Evolutionary conservation across 73 alveolate genomes (phyloP), one percentile per base, ranked within the genome.

Genomic region (Paramecium bursaria): DNA sequence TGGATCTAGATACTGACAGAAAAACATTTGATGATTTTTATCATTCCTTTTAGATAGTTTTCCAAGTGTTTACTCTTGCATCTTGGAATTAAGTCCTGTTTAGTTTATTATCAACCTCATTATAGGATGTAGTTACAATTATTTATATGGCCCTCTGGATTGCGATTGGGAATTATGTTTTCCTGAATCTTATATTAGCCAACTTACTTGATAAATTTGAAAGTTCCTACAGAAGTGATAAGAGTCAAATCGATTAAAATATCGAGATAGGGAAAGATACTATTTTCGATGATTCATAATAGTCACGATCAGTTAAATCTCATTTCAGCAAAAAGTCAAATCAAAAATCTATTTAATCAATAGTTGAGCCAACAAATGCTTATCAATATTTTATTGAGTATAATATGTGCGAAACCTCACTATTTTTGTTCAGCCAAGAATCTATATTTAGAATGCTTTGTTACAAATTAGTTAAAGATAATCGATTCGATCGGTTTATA

Each of bases 151-250:
- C 92, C 7, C 77, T 88, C 7, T 94, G 98, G 99, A 92, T 95
- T 21, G 46, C 92, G 73, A 75, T 95, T 22, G 99, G 99, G 35
- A 94, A 95, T 74, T 94, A 86, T 52, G 93, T 92, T 2, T 75
- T 95, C 23, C 86, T 95, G 60, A 95, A 95, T 87, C 89, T 95
- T 33, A 94, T 95, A 76, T 75, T 92, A 22, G 95, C 98, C 30
- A 93, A 94, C 39, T 53, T 95, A 7, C 87, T 95, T 9, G 96
- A 93, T 74, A 82, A 93, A 10, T 93, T 93, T 30, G 76, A 57
- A 10, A 50, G 33, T 30, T 48, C 27, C 13, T 57, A 57, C 50
- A 77, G 87, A 14, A 60, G 67, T 4, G 95, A 73, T 6, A 74
- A 75, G 17, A 53, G 75, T 57, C 80, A 73, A 42, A 87, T 86